Base-by-base conservation (phyloP, 768 basidiomycete species). In the Arthromyces matolae region DNA sequence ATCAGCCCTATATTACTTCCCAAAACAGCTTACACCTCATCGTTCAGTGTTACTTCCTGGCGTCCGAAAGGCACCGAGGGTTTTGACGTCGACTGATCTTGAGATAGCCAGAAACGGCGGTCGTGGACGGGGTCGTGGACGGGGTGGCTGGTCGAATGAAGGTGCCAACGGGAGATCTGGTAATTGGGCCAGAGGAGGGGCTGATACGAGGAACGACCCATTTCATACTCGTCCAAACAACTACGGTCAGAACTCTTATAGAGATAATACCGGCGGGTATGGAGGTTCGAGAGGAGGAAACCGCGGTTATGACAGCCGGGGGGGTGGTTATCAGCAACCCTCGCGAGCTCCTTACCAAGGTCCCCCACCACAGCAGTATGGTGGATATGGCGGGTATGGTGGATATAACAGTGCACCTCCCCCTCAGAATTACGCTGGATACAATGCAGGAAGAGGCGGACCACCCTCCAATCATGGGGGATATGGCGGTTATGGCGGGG, bases 1-100 rank as follows among this genome's bases (percentile, higher is more conserved):
- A 10, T 94, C 93, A 0, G 92, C 84, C 2, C 67, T 84, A 25
- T 98, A 93, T 66, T 84, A 80, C 65, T 96, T 93, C 78, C 94
- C 96, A 0, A 79, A 81, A 60, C 95, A 97, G 60, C 64, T 84
- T 10, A 78, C 78, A 2, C 90, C 93, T 2, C 96, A 99, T 63
- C 83, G 80, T 38, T 95, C 93, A 13, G 71, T 86, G 34, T 69
- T 98, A 22, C 73, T 99, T 2, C 84, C 84, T 7, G 90, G 89
- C 1, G 81, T 79, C 23, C 79, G 69, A 54, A 77, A 75, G 47
- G 73, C 80, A 1, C 68, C 75, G 8, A 78, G 82, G 8, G 66
- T 83, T 1, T 73, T 99, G 31, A 80, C 77, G 9, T 64, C 81
- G 2, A 69, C 71, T 23, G 96, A 99, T 61, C 68, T 87, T 43